Evolutionary conservation across 2,329 filamentous ascomycete species (phyloP).

Genomic region (Colletotrichum chlorophyti): DNA sequence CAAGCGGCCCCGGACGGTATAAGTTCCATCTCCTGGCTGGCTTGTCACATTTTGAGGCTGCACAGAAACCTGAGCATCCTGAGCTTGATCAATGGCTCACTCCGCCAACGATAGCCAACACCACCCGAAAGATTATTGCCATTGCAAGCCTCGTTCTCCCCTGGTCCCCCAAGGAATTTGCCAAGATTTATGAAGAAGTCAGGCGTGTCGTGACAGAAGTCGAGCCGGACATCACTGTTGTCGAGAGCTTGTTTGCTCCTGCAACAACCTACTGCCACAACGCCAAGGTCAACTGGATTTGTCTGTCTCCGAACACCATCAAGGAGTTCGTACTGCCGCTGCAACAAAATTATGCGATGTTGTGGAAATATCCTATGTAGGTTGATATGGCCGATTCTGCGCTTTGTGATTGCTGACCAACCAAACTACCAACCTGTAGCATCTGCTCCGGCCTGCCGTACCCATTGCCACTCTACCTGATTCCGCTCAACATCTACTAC

Average conservation of each 20-base stretch:
- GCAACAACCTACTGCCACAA: background rate
- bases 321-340: conserved; percentile 45
- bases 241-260: background rate
- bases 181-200: background rate
- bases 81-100: background rate
- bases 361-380: conserved; percentile 27
- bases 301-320: conserved; percentile 53
- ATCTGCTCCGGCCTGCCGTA: conserved; percentile 29
- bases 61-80: background rate
- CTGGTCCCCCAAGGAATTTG: background rate
- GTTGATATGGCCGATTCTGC: background rate
- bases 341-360: conserved; percentile 42
- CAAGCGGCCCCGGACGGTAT: background rate
- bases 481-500: conserved; percentile 13
- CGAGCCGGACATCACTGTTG: background rate
- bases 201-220: background rate
- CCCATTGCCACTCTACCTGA: conserved; percentile 7
- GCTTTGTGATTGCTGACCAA: too few relatives aligned
- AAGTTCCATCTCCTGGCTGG: background rate
- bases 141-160: background rate
- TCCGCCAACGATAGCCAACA: background rate
- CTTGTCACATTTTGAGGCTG: background rate
- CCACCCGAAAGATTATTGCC: background rate
- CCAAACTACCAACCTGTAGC: too few relatives aligned
- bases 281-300: conserved; percentile 36